Base-by-base conservation (phyloP, 148 eudicot species). In the Dysphania ambrosioides region DNA sequence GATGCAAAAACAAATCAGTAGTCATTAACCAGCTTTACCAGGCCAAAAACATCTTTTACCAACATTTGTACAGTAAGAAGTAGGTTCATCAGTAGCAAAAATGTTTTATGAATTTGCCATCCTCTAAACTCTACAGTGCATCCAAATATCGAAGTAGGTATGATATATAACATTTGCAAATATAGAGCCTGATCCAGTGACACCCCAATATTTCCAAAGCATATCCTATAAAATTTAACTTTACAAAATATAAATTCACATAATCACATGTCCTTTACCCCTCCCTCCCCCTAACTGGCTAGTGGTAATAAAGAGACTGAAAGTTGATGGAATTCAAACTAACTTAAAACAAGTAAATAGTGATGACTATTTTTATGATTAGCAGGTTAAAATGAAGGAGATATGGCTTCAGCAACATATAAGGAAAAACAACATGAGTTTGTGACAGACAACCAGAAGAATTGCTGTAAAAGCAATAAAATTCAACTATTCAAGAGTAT, bases 1-100 rank as follows among this genome's bases (percentile, higher is more conserved):
- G 65, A 76, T 67, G 29, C 51, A 63, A 67, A 66, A 66, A 42
- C n/a, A 36, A 47, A 59, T 72, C 70, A 55, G 34, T 66, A n/a
- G n/a, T n/a, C n/a, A n/a, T n/a, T n/a, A n/a, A n/a, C n/a, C n/a
- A n/a, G n/a, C n/a, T n/a, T n/a, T n/a, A n/a, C n/a, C n/a, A n/a
- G n/a, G n/a, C n/a, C n/a, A n/a, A n/a, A n/a, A n/a, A n/a, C n/a
- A n/a, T n/a, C n/a, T n/a, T n/a, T n/a, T n/a, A n/a, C n/a, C n/a
- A n/a, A n/a, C n/a, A 23, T 4, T 66, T 24, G 30, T 26, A 8
- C 49, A 9, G 27, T 63, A 4, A 63, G 24, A 63, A 66, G 36
- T 24, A n/a, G n/a, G n/a, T n/a, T n/a, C n/a, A n/a, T n/a, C n/a
- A n/a, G n/a, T n/a, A n/a, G n/a, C n/a, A n/a, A n/a, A n/a, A n/a